Base-by-base conservation (phyloP, 495 filamentous ascomycete genomes). In the Aspergillus asperescens region DNA sequence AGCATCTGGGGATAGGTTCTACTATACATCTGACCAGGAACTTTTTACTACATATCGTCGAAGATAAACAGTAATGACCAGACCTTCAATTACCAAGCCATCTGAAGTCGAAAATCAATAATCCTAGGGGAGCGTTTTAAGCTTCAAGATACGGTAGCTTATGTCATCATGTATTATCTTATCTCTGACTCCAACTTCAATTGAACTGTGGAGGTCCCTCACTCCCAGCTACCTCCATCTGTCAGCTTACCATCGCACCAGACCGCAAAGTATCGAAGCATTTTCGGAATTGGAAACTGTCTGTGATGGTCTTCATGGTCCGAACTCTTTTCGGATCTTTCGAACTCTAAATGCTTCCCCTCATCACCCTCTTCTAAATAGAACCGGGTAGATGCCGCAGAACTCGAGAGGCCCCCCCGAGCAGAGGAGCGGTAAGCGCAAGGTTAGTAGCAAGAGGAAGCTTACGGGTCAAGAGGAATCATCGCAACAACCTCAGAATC, bases 381-480 rank as follows among this genome's bases (percentile, higher is more conserved):
- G 56, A 67, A 68, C 65, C 69, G 69, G 69, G 69, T 76, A 70
- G 69, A 76, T 76, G 73, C 71, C 69, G 68, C 68, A 69, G 60
- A 66, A 65, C 50, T 60, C 69, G 51, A 71, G 61, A 61, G 65
- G 61, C 64, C 62, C 70, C 58, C 66, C 64, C 65, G 72, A 74
- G 56, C 68, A 70, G 62, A 65, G 66, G 64, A 73, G 69, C 69
- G 71, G 72, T 66, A 76, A 76, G 67, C 71, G 71, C 63, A 73
- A 73, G 60, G 68, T 66, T 50, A 67, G 58, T 61, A 70, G 67
- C 59, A 78, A 77, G 58, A 74, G 72, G 57, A 77, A 75, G 66
- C 65, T 69, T 50, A 56, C 70, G 55, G 68, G 73, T 59, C 66
- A 69, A 57, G 69, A 61, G 59, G 67, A 68, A 48, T 53, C 57